Base-by-base conservation (phyloP, 352 stramenopile species). In the Thraustotheca clavata region DNA sequence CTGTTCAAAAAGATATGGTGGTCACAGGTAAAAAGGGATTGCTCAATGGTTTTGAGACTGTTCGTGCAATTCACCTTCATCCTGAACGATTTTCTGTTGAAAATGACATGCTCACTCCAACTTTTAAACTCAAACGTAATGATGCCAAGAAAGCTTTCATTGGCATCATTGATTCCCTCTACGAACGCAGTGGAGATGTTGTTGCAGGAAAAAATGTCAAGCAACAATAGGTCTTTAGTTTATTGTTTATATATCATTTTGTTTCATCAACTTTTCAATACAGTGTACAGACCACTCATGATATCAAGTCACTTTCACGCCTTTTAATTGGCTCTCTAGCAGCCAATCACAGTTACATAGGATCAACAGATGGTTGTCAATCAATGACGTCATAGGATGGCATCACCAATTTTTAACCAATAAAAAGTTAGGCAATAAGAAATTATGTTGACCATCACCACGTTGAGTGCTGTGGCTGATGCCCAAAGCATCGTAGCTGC, bases 81-180 rank as follows among this genome's bases (percentile, higher is more conserved):
- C 60, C 77, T 4, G 80, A 93, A 32, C 71, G 83, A 16, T 98
- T 97, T 71, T 86, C 74, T 0, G 75, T 90, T 12, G 92, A 97
- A 36, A 98, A 97, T 71, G 81, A 85, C 49, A 75, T 98, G 32
- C 68, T 97, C 22, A 98, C 95, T n/a, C 94, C 95, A 11, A 98
- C 95, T 2, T 97, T 98, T 76, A 99, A 99, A 69, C 82, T 98
- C 69, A 98, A 98, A 76, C 76, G 95, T 0, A 79, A 82, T 35
- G 72, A 97, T 65, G 84, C 98, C 8, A 79, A 95, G 32, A 81
- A 95, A 59, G 75, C 73, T 29, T 96, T 97, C 57, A 26, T 75
- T 22, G 66, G 83, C 18, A 54, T 94, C 32, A 89, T 98, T 49
- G 69, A 79, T 27, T 61, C 59, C 0, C 77, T 98, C 71, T 98